A percentile compares a stretch with the other conserved stretches of the same genome.
These are phyloP conservation scores for Arachnomyces sp. DNA, from an alignment of 2,329 filamentous ascomycete genomes.

Conservation along the genomic window DNA sequence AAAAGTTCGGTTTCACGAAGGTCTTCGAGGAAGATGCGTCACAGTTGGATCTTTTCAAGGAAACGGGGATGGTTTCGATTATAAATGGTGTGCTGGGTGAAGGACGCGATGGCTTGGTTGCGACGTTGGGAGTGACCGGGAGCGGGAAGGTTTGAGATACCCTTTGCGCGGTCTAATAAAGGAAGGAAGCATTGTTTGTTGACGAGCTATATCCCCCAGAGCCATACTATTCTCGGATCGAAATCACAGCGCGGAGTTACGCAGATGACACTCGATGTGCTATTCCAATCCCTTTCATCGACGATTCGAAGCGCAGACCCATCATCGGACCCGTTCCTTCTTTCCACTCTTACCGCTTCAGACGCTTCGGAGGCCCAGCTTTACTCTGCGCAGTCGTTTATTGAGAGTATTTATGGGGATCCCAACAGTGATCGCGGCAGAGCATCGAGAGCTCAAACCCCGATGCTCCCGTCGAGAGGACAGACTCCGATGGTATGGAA, in stretches of 20 bases:
- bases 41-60: constrained; percentile 81
- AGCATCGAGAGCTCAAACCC: constrained; percentile 60
- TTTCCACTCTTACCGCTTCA: constrained; percentile 66
- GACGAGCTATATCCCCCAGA: constrained; percentile 46
- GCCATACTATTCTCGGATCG: constrained; percentile 90
- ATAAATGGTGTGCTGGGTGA: constrained; percentile 77
- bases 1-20: constrained; percentile 88
- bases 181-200: constrained; percentile 7
- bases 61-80: constrained; percentile 65
- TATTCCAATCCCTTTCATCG: constrained; percentile 72
- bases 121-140: constrained; percentile 87
- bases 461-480: constrained; percentile 49
- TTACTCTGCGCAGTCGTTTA: constrained; percentile 64
- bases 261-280: constrained; percentile 80
- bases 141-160: constrained; percentile 73
- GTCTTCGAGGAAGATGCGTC: constrained; percentile 83
- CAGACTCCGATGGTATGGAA: constrained; percentile 39
- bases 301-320: constrained; percentile 58
- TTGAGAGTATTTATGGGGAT: constrained; percentile 72
- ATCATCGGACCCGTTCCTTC: constrained; percentile 50
- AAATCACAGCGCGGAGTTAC: constrained; percentile 79
- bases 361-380: constrained; percentile 77
- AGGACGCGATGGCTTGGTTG: constrained; percentile 80
- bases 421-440: constrained; percentile 48
- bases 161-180: constrained; percentile 1